Evolutionary conservation across 2,329 filamentous ascomycete species (phyloP).

Genomic region (Cadophora sp.): DNA sequence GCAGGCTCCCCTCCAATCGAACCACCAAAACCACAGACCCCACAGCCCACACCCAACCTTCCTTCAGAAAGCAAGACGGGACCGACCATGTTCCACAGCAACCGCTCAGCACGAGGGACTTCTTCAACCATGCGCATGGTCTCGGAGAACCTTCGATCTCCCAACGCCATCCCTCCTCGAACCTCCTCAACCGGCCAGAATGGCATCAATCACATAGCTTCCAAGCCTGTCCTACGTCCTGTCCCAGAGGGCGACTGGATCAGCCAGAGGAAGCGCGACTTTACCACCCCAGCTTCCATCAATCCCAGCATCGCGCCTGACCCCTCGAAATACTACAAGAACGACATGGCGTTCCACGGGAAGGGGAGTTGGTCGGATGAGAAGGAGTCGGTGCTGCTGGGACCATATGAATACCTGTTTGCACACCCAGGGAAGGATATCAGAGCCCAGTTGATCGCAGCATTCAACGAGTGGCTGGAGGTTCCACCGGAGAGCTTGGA

Average conservation of each 20-base stretch:
- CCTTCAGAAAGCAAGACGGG: background rate
- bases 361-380: slow-evolving; percentile 65
- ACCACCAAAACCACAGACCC: slow-evolving; percentile 9
- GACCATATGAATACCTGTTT: slow-evolving; percentile 82
- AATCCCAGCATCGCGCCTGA: slow-evolving; percentile 41
- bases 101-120: slow-evolving; percentile 25
- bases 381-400: slow-evolving; percentile 80
- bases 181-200: slow-evolving; percentile 70
- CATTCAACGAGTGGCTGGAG: slow-evolving; percentile 82
- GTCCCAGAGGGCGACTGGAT: slow-evolving; percentile 70
- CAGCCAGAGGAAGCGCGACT: slow-evolving; percentile 48
- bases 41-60: background rate
- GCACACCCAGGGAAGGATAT: slow-evolving; percentile 86
- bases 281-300: slow-evolving; percentile 29
- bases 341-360: slow-evolving; percentile 43
- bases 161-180: slow-evolving; percentile 73
- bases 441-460: slow-evolving; percentile 77
- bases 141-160: slow-evolving; percentile 50
- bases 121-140: slow-evolving; percentile 29
- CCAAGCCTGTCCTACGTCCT: slow-evolving; percentile 54
- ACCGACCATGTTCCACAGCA: slow-evolving; percentile 31
- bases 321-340: slow-evolving; percentile 39
- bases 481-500: slow-evolving; percentile 74
- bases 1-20: slow-evolving; percentile 18
- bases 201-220: slow-evolving; percentile 36